Base-by-base conservation (phyloP, 2,329 filamentous ascomycete species). In the Neonectria neomacrospora region DNA sequence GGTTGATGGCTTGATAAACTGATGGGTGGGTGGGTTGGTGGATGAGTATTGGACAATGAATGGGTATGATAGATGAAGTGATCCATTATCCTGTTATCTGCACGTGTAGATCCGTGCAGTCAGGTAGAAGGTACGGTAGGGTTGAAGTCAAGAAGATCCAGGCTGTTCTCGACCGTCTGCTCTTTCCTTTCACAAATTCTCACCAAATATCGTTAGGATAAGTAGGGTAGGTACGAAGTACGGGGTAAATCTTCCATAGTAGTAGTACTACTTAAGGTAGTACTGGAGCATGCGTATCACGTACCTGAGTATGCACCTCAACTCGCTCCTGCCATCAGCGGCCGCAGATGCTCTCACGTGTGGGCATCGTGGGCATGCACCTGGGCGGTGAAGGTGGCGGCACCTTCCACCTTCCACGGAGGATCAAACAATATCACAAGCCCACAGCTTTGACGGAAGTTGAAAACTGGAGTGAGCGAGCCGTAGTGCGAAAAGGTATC, bases 311-410 rank as follows among this genome's bases (percentile, higher is more conserved):
- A 32, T 26, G 28, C 28, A 53, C n/a, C 39, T 22, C 41, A 37
- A 59, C 48, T 45, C 28, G 37, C 41, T 39, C 39, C 56, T 16
- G n/a, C 41, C 23, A n/a, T 30, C 20, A 30, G 42, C 32, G 50
- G 57, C 32, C 32, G 51, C 32, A 54, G 41, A 54, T 16, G 6
- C 22, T 41, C 23, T 59, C 50, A 54, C 34, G 34, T 37, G 34
- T 37, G 34, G 34, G 34, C 16, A n/a, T 37, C 45, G 41, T 59
- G 41, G 57, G 37, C 45, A 51, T 51, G 55, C 16, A 18, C 20
- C 14, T 30, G 26, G 41, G 55, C 55, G 55, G 55, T 58, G 55
- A 58, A 45, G 55, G 39, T 10, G 22, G 20, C 23, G 30, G 55
- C 55, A 58, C 23, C 32, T 44, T 42, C 32, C 55, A 58, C 23